Evolutionary conservation across 257 asterid genomes (phyloP).

Genomic region (Solanum gandarillasii): DNA sequence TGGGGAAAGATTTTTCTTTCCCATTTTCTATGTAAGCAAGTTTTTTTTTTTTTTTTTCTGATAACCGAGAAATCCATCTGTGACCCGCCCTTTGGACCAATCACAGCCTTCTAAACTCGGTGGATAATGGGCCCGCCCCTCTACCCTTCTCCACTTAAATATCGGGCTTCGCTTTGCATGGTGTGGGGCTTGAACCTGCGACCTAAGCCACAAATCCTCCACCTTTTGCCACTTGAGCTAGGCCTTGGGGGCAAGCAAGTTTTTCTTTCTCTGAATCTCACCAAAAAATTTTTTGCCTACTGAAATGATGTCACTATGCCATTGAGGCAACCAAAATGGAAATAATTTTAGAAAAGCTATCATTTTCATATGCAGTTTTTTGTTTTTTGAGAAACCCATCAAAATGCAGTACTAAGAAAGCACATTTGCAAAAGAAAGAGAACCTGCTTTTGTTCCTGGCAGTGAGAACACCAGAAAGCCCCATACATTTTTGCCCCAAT

Average conservation of each 20-base stretch:
- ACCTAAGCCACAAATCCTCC: too few relatives aligned
- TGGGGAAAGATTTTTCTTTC: neutral
- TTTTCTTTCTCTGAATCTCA: neutral
- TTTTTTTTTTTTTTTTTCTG: neutral
- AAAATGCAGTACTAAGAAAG: neutral
- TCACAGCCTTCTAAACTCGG: too few relatives aligned
- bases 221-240: too few relatives aligned
- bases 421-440: neutral
- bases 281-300: neutral
- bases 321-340: neutral
- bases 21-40: neutral
- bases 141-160: too few relatives aligned
- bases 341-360: neutral
- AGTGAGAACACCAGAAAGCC: slow-evolving; percentile 96
- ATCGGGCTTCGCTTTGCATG: too few relatives aligned
- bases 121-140: too few relatives aligned
- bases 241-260: neutral
- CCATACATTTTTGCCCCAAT: slow-evolving; percentile 82
- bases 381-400: neutral
- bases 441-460: slow-evolving; percentile 83
- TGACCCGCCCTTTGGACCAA: too few relatives aligned
- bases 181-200: too few relatives aligned
- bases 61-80: too few relatives aligned
- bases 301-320: neutral
- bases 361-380: neutral